A percentile compares a stretch with the other conserved stretches of the same genome.
Evolutionary conservation across 1,284 basidiomycete genomes (phyloP).

Genomic region (Apiotrichum laibachii): DNA sequence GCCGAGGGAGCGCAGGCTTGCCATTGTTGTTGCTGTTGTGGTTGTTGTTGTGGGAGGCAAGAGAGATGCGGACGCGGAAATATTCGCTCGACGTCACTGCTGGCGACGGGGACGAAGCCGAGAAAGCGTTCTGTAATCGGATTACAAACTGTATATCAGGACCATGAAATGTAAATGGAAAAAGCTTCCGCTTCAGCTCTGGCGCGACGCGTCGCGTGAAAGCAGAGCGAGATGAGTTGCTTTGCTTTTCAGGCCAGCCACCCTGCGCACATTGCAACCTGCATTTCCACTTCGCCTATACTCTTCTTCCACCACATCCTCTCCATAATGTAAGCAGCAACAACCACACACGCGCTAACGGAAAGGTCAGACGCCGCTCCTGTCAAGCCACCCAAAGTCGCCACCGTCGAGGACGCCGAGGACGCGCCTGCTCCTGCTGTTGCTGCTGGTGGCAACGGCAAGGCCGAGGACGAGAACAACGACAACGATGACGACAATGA

Average conservation of each 20-base stretch:
- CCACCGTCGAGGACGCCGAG: neutral
- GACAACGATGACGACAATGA: neutral
- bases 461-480: neutral
- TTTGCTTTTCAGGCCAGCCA: neutral
- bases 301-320: neutral
- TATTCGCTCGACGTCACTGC: conserved; percentile 2
- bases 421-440: neutral
- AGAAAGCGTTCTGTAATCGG: neutral
- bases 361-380: neutral
- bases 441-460: neutral
- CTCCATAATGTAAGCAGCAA: neutral
- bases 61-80: neutral
- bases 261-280: no score
- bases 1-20: neutral
- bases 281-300: neutral
- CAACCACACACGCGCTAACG: neutral
- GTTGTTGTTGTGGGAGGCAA: neutral
- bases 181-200: neutral
- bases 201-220: conserved; percentile 1
- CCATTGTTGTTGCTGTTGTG: neutral
- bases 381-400: neutral
- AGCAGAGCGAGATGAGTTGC: neutral
- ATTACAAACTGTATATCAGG: no score
- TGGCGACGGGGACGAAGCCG: no score
- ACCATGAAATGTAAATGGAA: neutral